Percentiles rank a stretch among this genome's conserved stretches.
phyloP scores from a whole-genome alignment of 768 basidiomycete species.

The Russula sp. region DNA sequence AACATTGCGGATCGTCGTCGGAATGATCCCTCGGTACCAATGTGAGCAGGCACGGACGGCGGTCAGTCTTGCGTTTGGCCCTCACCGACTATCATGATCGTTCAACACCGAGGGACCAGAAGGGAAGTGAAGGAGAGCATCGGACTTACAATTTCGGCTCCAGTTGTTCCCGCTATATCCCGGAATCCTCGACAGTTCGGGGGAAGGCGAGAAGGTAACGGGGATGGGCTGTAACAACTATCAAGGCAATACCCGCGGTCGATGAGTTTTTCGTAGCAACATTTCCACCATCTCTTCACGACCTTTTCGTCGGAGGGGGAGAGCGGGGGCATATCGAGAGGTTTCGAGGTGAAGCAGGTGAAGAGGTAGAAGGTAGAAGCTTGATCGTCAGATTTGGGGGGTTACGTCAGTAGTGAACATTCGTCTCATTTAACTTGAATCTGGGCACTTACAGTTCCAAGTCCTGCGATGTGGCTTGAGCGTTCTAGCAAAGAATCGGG shows the following conservation, averaged over 20 bases:
- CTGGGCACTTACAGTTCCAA: too few species aligned
- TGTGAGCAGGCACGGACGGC: not conserved
- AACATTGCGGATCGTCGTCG: too few species aligned
- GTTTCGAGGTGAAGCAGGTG: not conserved
- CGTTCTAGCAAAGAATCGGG: too few species aligned
- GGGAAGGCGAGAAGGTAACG: not conserved
- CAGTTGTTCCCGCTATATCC: not conserved
- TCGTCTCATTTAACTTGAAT: too few species aligned
- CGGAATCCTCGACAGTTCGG: not conserved
- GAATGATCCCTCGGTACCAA: not conserved
- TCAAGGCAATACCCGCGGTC: not conserved
- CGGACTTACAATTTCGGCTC: not conserved
- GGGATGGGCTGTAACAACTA: not conserved
- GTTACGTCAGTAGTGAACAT: too few species aligned
- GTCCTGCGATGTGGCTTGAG: not conserved
- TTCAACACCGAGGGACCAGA: not conserved
- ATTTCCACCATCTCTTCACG: constrained; percentile 4
- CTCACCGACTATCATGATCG: not conserved
- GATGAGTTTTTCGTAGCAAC: not conserved
- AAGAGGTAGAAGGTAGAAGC: too few species aligned
- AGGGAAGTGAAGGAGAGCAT: not conserved
- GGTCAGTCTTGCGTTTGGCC: not conserved
- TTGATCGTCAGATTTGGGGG: not conserved
- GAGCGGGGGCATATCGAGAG: not conserved
- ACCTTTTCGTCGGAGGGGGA: not conserved